Base-by-base conservation (phyloP, 2,329 filamentous ascomycete species). In the Talaromyces pinophilus region DNA sequence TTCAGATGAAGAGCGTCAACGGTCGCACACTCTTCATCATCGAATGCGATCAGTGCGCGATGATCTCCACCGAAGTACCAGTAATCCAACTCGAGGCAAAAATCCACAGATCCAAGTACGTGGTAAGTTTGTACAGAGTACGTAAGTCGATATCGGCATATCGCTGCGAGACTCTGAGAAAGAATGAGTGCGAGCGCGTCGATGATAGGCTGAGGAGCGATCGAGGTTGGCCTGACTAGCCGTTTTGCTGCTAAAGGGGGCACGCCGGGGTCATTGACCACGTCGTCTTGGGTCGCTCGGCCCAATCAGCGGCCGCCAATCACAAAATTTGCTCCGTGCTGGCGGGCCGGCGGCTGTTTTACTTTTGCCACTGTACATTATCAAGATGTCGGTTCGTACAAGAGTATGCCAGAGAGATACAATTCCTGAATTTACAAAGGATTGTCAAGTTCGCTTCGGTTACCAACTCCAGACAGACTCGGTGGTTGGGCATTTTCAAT, bases 311-410 rank as follows among this genome's bases (percentile, higher is more conserved):
- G 38, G 0, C n/a, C 8, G 59, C 59, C 10, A 48, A 19, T 48
- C 22, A 15, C 60, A 63, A 54, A 63, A 38, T 63, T 63, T 63
- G 46, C 44, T 63, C 42, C 60, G 46, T 52, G 60, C 48, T 52
- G 60, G 60, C 59, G 59, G 59, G 44, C 59, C 44, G 44, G 59
- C 60, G 60, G 60, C 44, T 63, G 60, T 50, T 52, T 57, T 57
- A 25, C 54, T 48, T 52, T 46, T 54, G 44, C 44, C 60, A 62
- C 59, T 42, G n/a, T 44, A 7, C 15, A 17, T 17, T 55, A 19
- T 55, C 11, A 38, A 38, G 33, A 57, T 17, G 7, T 54, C 50
- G 50, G 15, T 33, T 54, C 10, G 28, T 1, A 52, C 25, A 25
- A 25, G 48, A 17, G 25, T 30, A 28, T 25, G 25, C 25, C 25